These are phyloP conservation scores for Perkinsus olseni DNA, from an alignment of 169 alveolate species.

Conservation along the genomic window DNA sequence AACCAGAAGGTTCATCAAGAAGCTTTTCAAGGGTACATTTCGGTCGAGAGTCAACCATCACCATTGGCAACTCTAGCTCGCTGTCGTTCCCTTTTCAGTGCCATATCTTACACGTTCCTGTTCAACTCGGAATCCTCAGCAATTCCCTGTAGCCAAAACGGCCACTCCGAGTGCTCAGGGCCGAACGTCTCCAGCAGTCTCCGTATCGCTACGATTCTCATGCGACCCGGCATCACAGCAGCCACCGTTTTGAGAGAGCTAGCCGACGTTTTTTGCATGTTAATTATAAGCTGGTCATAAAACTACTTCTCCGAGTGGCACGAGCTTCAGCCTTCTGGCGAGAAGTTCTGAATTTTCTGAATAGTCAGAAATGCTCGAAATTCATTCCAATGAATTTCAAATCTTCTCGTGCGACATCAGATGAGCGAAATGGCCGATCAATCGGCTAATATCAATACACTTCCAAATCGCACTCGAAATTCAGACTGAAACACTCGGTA, in stretches of 20 bases:
- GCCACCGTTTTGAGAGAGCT: neutral
- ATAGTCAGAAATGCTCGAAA: no score
- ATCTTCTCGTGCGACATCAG: no score
- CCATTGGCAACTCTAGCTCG: neutral
- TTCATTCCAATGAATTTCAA: no score
- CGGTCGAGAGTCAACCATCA: no score
- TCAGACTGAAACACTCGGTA: no score
- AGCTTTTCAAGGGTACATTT: no score
- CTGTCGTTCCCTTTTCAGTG: neutral
- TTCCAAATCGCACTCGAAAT: no score
- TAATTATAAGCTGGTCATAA: neutral
- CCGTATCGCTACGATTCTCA: neutral
- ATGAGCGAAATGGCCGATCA: no score
- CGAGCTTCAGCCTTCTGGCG: neutral
- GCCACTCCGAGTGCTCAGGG: neutral
- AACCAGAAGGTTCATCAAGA: no score
- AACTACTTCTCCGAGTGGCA: neutral
- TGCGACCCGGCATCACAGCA: neutral
- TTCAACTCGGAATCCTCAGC: neutral
- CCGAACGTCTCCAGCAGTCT: neutral
- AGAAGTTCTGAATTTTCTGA: no score
- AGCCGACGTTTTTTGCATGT: neutral
- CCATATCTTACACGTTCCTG: neutral
- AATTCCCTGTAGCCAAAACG: neutral
- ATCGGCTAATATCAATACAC: no score